phyloP scores from a whole-genome alignment of 2,329 filamentous ascomycete species.

The Dryadomyces quercus-mongolicae region DNA sequence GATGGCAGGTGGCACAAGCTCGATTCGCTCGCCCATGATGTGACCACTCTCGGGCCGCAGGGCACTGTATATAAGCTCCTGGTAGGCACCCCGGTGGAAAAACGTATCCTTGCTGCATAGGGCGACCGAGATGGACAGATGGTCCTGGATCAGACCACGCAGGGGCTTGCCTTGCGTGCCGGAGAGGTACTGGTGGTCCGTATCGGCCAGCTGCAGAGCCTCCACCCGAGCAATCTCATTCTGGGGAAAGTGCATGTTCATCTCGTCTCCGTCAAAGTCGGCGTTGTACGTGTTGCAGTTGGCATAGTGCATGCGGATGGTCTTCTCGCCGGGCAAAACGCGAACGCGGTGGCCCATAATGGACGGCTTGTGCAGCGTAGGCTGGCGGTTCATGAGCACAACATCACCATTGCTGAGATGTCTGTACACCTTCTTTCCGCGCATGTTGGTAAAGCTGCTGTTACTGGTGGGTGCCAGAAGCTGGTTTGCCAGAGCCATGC shows the following conservation, averaged over 20 bases:
- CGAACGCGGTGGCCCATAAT: constrained; percentile 97
- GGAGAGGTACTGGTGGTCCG: constrained; percentile 93
- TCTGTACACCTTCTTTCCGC: constrained; percentile 92
- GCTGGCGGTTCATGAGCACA: constrained; percentile 97
- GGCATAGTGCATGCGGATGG: constrained; percentile 98
- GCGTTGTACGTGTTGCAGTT: constrained; percentile 99
- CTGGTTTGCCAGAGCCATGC: constrained; percentile 82
- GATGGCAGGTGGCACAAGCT: constrained; percentile 69
- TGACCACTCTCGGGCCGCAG: constrained; percentile 84
- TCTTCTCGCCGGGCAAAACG: constrained; percentile 88
- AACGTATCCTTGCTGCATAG: constrained; percentile 87
- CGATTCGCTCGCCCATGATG: constrained; percentile 69
- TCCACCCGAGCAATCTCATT: constrained; percentile 91
- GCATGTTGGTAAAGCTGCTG: constrained; percentile 59
- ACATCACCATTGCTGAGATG: constrained; percentile 95
- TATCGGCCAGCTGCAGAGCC: constrained; percentile 86
- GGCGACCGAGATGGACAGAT: constrained; percentile 87
- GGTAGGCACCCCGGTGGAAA: constrained; percentile 78
- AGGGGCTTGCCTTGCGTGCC: constrained; percentile 88
- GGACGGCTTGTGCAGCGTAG: constrained; percentile 93
- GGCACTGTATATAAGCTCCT: constrained; percentile 85
- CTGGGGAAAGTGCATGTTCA: constrained; percentile 99
- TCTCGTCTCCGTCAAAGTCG: constrained; percentile 98
- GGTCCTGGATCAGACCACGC: constrained; percentile 94
- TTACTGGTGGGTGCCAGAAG: constrained; percentile 73